Conservation (phyloP, 2,329 filamentous ascomycete species). For the Scolecobasidium constrictum region DNA sequence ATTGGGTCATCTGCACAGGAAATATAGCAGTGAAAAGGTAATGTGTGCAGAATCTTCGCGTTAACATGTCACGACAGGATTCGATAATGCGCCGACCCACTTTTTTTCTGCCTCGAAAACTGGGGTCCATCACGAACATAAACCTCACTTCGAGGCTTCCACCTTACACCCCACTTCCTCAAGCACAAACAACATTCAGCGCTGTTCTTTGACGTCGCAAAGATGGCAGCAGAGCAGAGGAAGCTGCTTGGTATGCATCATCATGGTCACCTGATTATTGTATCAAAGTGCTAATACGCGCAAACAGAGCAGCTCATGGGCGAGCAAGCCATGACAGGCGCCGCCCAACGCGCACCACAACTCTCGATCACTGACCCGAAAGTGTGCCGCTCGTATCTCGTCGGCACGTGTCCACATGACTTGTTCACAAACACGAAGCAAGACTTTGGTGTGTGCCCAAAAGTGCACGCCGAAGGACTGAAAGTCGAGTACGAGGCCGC, state of each 20-base stretch:
- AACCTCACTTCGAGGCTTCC: no score
- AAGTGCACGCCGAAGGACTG: constrained; percentile 77
- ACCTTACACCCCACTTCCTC: background rate
- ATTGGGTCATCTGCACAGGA: no score
- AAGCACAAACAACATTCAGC: background rate
- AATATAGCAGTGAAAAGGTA: no score
- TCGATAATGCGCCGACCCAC: no score
- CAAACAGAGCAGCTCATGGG: constrained; percentile 70
- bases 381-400: constrained; percentile 89
- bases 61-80: no score
- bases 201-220: no score
- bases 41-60: no score
- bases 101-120: no score
- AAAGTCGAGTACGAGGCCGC: constrained; percentile 81
- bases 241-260: constrained; percentile 65
- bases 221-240: constrained; percentile 92
- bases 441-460: constrained; percentile 81
- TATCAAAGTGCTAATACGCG: background rate
- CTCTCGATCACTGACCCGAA: constrained; percentile 84
- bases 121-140: no score
- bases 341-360: constrained; percentile 64
- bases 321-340: constrained; percentile 64
- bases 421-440: constrained; percentile 99
- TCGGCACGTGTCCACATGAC: constrained; percentile 91
- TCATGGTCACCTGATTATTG: background rate